Base-by-base conservation (phyloP, 208 protist genomes). In the Porcisia deanei region DNA sequence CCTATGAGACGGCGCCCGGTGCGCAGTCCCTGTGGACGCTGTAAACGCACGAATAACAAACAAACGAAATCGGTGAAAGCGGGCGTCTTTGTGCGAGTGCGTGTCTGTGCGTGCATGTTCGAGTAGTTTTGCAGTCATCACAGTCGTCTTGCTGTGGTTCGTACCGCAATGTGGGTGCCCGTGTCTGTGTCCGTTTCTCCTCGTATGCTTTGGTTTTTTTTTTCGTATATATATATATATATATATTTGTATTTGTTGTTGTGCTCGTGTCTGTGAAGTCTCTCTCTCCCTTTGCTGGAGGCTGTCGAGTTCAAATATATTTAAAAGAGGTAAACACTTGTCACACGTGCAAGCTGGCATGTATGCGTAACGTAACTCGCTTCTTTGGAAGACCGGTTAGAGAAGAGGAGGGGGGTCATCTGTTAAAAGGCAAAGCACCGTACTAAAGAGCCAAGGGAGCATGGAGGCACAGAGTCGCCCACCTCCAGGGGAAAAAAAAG, bases 1-100 rank as follows among this genome's bases (percentile, higher is more conserved):
- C 89, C 49, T 99, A 99, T 88, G 94, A 96, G 54, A 73, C 57
- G 7, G 70, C 91, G 22, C 92, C 92, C 37, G 94, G 94, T 34
- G 75, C 82, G 20, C 61, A 86, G 73, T 89, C 88, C 0, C 49
- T 97, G 41, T 97, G 92, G 92, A 86, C 76, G 41, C 73, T 84
- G 20, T 73, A 80, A n/a, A 14, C 8, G 30, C 30, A 52, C 9
- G 1, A 52, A 52, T 14, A 14, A 52, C 8, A 12, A 52, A 52
- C 47, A 52, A 52, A n/a, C 20, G 39, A 67, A 52, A 47, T 8
- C 63, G 41, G 41, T 37, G 10, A 52, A 16, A 20, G 47, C 8
- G 14, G 41, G 22, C 18, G 41, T 67, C 61, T 49, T 34, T 52
- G 47, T 52, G 37, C 22, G 47, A 20, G 20, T 55, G 66, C 9